Evolutionary conservation across 1,284 basidiomycete species (phyloP).

Genomic region (Pulveroboletus sp.): DNA sequence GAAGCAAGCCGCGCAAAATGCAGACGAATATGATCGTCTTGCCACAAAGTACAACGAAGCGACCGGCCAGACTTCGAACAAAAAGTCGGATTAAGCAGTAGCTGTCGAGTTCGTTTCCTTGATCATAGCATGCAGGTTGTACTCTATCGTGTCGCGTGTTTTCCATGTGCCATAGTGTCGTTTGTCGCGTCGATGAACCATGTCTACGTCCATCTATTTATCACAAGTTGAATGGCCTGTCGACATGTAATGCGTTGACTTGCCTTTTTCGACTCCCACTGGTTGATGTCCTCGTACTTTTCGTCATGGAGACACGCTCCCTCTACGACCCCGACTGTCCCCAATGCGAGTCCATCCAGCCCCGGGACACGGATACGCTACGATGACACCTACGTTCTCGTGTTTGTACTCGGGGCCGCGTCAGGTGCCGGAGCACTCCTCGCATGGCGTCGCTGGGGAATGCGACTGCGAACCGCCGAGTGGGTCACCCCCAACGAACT

Average conservation of each 20-base stretch:
- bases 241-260: too few relatives aligned
- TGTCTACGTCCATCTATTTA: neutral
- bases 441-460: conserved; percentile 57
- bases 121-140: neutral
- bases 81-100: conserved; percentile 35
- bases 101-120: neutral
- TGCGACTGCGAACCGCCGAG: conserved; percentile 59
- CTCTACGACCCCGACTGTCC: neutral
- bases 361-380: neutral
- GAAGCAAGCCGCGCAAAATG: conserved; percentile 79
- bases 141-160: neutral
- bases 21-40: conserved; percentile 77
- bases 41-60: conserved; percentile 75
- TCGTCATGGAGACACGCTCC: conserved; percentile 7
- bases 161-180: neutral
- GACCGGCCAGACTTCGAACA: conserved; percentile 50
- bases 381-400: conserved; percentile 12
- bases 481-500: conserved; percentile 65
- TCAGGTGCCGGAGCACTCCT: conserved; percentile 42
- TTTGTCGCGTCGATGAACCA: neutral
- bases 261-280: too few relatives aligned
- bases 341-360: too few relatives aligned
- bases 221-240: too few relatives aligned
- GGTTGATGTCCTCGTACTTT: too few relatives aligned
- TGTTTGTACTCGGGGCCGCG: conserved; percentile 45